Evolutionary conservation across 768 basidiomycete species (phyloP), one percentile per base, ranked within the genome.

Genomic region (Pisolithus microcarpus): DNA sequence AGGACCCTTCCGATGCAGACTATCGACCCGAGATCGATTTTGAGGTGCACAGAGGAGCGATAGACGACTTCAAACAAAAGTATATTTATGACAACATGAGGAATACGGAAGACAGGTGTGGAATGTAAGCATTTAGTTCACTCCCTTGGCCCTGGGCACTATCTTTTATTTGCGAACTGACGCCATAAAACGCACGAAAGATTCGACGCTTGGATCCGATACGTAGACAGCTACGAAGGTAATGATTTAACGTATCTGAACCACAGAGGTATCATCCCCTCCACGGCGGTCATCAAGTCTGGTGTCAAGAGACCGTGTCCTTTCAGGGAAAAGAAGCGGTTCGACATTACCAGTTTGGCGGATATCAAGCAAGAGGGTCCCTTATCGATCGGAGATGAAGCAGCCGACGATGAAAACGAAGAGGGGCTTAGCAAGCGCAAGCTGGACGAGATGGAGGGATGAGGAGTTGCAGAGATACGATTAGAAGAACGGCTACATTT

Each of bases 1-100:
- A 34, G 5, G 64, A 77, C 42, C 70, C 75, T 7, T 67, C 72
- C 6, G 75, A 86, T 59, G 66, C 74, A 38, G 81, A 86, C 39
- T 84, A 80, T 65, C 79, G 90, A 40, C 81, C 82, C 3, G 72
- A 75, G 1, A 86, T 94, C 59, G 79, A 86, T 58, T 90, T 93
- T 56, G 82, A 80, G 38, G 61, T 70, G 37, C 76, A 91, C 63
- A 70, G 71, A n/a, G 78, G 81, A 16, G 64, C 72, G 52, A 91
- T 98, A 48, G 76, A 86, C 38, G 73, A 65, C 18, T 98, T 99
- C 75, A 97, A 96, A 70, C 74, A 87, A 60, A 75, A 77, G 58
- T 79, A 80, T 56, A 95, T 99, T 30, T 97, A 97, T 61, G 76
- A 85, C 56, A 80, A 81, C 55, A 88, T 98, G 85, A 80, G 92